A percentile compares a stretch with the other conserved stretches of the same genome.
phyloP scores from a whole-genome alignment of 2,329 filamentous ascomycete genomes.

The Aspergillus glaucus region DNA sequence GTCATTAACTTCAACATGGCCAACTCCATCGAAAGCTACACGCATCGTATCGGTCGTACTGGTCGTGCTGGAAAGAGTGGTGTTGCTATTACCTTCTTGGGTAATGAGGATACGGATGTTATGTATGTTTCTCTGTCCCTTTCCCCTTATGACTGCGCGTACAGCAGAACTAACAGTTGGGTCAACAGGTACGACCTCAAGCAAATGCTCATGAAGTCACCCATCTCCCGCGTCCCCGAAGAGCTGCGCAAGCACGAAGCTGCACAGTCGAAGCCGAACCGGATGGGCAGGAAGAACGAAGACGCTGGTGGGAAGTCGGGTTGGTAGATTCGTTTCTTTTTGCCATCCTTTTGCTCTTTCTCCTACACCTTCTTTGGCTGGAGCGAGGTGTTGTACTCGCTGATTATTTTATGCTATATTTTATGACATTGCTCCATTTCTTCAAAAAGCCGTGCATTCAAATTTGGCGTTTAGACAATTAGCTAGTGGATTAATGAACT shows the following conservation, averaged over 20 bases:
- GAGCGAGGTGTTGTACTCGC: too few relatives aligned
- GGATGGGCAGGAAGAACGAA: constrained; percentile 39
- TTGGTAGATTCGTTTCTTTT: constrained; percentile 16
- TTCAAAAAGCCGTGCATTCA: too few relatives aligned
- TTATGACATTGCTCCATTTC: too few relatives aligned
- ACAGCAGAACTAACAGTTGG: constrained; percentile 9
- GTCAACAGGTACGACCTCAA: constrained; percentile 67
- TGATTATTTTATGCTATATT: too few relatives aligned
- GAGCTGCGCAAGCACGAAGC: constrained; percentile 84
- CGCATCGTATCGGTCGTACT: constrained; percentile 91
- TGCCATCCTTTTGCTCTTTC: too few relatives aligned
- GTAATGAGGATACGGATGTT: constrained; percentile 80
- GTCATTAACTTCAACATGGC: constrained; percentile 99
- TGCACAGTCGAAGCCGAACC: constrained; percentile 72
- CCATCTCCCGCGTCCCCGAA: constrained; percentile 82
- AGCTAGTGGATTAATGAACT: too few relatives aligned
- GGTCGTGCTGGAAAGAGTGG: constrained; percentile 96
- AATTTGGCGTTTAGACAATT: too few relatives aligned
- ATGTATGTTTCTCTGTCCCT: constrained; percentile 50
- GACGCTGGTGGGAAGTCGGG: constrained; percentile 34
- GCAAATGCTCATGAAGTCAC: constrained; percentile 89
- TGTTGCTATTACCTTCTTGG: constrained; percentile 92
- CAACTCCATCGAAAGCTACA: constrained; percentile 85
- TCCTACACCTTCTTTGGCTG: too few relatives aligned
- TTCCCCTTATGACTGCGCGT: constrained; percentile 1